A percentile compares a stretch with the other conserved stretches of the same genome.
Conservation (phyloP, 164 flowering plant species). For the Buxus sempervirens region DNA sequence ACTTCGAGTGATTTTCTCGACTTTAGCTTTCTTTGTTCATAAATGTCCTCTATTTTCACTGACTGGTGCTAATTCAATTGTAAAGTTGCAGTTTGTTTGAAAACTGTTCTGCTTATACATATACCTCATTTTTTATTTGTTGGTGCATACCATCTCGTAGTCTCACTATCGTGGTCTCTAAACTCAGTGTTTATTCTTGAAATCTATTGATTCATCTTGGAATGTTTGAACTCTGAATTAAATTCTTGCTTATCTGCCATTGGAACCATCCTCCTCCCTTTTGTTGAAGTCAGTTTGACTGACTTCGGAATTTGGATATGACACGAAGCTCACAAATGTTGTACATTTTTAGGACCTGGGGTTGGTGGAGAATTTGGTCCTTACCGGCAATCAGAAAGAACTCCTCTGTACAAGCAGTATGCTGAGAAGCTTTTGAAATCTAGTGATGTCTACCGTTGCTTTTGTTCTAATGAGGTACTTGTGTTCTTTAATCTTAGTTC, state of each 20-base stretch:
- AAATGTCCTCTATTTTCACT: neutral
- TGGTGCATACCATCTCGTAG: neutral
- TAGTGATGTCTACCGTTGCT: conserved; percentile 88
- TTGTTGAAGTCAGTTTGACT: neutral
- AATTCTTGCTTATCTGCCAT: neutral
- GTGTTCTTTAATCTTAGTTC: neutral
- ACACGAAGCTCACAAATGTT: neutral
- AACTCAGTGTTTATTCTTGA: neutral
- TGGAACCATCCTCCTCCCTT: neutral
- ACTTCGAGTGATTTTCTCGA: neutral
- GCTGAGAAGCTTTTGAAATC: conserved; percentile 75
- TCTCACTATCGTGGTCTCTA: neutral
- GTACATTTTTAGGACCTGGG: conserved; percentile 59
- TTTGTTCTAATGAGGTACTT: conserved; percentile 86
- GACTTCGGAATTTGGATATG: too few species aligned
- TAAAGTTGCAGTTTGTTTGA: too few species aligned
- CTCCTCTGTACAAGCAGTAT: conserved; percentile 69
- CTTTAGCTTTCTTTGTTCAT: neutral
- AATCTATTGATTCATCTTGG: neutral
- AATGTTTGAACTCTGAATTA: neutral
- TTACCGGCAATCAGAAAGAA: conserved; percentile 92
- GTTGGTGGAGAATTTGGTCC: conserved; percentile 93
- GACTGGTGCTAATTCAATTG: neutral
- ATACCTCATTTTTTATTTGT: neutral
- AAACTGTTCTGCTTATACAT: neutral